Conservation (phyloP, 495 filamentous ascomycete genomes). For the Hypoxylon crocopeplum region DNA sequence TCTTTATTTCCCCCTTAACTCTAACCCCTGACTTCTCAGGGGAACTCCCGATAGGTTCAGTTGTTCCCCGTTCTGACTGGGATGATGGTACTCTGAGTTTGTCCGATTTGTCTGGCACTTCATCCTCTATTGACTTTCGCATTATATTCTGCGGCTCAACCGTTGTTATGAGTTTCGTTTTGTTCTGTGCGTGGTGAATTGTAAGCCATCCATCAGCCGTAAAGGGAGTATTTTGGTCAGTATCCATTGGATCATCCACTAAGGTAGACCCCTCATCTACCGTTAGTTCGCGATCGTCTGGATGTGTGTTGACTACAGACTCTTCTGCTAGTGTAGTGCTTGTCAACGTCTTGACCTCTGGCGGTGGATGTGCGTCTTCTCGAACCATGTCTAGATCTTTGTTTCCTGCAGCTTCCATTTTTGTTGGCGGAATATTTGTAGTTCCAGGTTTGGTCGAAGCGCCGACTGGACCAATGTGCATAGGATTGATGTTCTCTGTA, state of each 20-base stretch:
- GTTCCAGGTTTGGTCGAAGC: not conserved
- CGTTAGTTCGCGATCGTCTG: not conserved
- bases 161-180: not conserved
- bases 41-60: not conserved
- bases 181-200: not conserved
- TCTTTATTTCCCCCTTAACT: not conserved
- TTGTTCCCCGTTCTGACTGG: constrained; percentile 12
- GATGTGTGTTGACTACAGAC: not conserved
- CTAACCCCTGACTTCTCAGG: not conserved
- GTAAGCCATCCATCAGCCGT: not conserved
- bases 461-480: not conserved
- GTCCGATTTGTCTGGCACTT: constrained; percentile 5
- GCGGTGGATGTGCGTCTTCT: not conserved
- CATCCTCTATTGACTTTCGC: not conserved
- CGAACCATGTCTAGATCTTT: not conserved
- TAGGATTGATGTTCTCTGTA: not conserved
- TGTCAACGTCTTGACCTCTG: not conserved
- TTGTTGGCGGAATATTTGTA: not conserved
- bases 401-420: not conserved
- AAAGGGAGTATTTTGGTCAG: not conserved
- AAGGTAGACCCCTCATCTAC: constrained; percentile 28
- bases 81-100: constrained; percentile 11
- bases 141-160: not conserved
- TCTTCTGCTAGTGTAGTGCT: not conserved
- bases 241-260: constrained; percentile 21